A percentile compares a stretch with the other conserved stretches of the same genome.
These are phyloP conservation scores for Castanospermum australe DNA, from an alignment of 306 rosid species.

Conservation along the genomic window DNA sequence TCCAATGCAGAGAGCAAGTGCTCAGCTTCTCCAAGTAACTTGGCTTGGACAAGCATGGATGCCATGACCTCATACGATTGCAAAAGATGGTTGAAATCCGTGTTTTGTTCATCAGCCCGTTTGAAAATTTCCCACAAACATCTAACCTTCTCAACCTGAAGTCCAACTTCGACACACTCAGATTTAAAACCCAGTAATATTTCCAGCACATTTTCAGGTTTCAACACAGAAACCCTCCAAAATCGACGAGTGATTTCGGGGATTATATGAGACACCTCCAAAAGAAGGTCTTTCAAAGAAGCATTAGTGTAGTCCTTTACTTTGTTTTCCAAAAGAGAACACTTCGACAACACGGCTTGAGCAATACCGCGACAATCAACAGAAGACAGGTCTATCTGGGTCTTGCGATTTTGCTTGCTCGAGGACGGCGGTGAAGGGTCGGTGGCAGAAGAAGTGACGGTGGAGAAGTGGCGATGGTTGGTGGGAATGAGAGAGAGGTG, in stretches of 20 bases:
- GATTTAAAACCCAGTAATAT: constrained; percentile 57
- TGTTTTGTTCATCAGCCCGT: constrained; percentile 35
- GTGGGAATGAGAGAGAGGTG: constrained; percentile 7
- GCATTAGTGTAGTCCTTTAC: constrained; percentile 32
- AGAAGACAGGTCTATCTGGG: constrained; percentile 25
- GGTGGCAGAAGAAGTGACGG: constrained; percentile 11
- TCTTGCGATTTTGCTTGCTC: background rate
- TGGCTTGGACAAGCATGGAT: constrained; percentile 56
- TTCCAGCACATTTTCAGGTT: constrained; percentile 58
- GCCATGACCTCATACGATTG: constrained; percentile 68
- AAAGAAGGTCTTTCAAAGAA: constrained; percentile 53
- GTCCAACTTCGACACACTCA: constrained; percentile 29
- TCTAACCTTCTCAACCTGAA: constrained; percentile 54
- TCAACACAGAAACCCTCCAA: constrained; percentile 48
- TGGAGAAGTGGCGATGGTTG: constrained; percentile 9
- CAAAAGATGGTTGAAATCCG: constrained; percentile 43
- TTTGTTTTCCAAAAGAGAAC: constrained; percentile 32
- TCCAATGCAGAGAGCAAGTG: constrained; percentile 53
- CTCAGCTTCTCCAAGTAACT: constrained; percentile 65
- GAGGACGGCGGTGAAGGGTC: background rate
- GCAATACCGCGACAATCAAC: constrained; percentile 48
- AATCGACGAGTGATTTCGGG: constrained; percentile 63
- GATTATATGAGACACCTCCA: constrained; percentile 52
- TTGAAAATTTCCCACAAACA: constrained; percentile 69
- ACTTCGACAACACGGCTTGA: constrained; percentile 42